Evolutionary conservation across 2,329 filamentous ascomycete genomes (phyloP).

Genomic region (Aspergillus sergii): DNA sequence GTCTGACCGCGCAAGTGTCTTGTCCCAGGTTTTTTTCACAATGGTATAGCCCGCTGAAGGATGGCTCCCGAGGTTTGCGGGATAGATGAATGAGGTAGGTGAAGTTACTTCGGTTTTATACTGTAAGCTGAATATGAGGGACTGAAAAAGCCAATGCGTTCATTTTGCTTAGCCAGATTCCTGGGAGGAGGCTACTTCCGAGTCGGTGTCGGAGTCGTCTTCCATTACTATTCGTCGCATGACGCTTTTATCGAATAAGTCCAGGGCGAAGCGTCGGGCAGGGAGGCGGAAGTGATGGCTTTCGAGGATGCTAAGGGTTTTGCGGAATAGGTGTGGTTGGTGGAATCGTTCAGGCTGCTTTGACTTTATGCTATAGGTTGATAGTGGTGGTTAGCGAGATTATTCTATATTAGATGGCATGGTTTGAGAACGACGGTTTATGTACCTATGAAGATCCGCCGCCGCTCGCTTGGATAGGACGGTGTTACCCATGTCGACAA

Average conservation of each 20-base stretch:
- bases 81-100: not conserved
- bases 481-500: constrained; percentile 88
- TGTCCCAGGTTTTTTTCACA: not conserved
- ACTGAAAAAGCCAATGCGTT: not conserved
- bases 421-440: constrained; percentile 6
- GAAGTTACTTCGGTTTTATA: not conserved
- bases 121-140: not conserved
- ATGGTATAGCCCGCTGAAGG: not conserved
- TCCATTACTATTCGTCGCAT: constrained; percentile 82
- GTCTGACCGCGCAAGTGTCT: not conserved
- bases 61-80: not conserved
- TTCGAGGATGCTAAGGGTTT: constrained; percentile 82
- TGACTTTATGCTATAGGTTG: constrained; percentile 66
- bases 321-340: constrained; percentile 76
- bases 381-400: not conserved
- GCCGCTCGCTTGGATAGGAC: constrained; percentile 88
- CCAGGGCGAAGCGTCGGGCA: constrained; percentile 85
- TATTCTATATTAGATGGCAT: not conserved
- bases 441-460: constrained; percentile 69
- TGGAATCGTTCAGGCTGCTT: constrained; percentile 76
- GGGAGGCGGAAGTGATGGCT: constrained; percentile 86
- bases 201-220: constrained; percentile 57
- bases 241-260: constrained; percentile 90
- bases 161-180: constrained; percentile 24
- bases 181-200: constrained; percentile 34